Evolutionary conservation across 2,329 filamentous ascomycete species (phyloP).

Genomic region (Drechslerella stenobrocha): DNA sequence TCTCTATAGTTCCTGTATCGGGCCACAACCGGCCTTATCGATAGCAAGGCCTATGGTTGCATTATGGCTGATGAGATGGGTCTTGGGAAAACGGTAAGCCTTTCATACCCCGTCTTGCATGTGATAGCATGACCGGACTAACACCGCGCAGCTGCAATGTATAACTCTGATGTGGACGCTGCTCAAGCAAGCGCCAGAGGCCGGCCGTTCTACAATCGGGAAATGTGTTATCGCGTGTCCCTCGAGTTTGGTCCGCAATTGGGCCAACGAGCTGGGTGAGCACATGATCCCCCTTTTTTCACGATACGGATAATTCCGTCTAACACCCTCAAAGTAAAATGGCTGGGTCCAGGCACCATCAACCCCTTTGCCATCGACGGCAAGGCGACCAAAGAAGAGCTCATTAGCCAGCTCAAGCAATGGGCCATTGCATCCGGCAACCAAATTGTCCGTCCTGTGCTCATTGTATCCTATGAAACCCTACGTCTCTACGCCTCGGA

Average conservation of each 20-base stretch:
- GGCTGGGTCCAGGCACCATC: slow-evolving; percentile 89
- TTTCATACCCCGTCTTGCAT: slow-evolving; percentile 13
- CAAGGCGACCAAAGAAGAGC: slow-evolving; percentile 90
- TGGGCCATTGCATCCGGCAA: slow-evolving; percentile 94
- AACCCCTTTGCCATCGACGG: slow-evolving; percentile 95
- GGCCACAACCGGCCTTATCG: slow-evolving; percentile 92
- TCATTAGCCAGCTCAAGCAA: slow-evolving; percentile 85
- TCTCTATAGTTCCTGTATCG: slow-evolving; percentile 75
- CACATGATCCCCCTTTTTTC: not conserved
- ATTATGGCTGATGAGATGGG: slow-evolving; percentile 99
- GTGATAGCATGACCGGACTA: slow-evolving; percentile 7
- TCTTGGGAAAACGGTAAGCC: slow-evolving; percentile 76
- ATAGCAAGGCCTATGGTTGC: slow-evolving; percentile 89
- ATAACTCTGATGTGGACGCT: slow-evolving; percentile 96
- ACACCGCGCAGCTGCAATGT: slow-evolving; percentile 71
- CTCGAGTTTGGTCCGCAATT: slow-evolving; percentile 93
- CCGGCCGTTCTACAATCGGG: slow-evolving; percentile 89
- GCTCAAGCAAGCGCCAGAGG: slow-evolving; percentile 90
- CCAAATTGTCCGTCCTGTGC: slow-evolving; percentile 82
- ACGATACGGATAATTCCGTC: slow-evolving; percentile 32
- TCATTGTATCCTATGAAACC: slow-evolving; percentile 98
- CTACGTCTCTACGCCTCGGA: slow-evolving; percentile 87
- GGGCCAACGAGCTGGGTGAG: slow-evolving; percentile 82
- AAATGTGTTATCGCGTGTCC: slow-evolving; percentile 97
- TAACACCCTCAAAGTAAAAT: slow-evolving; percentile 66